Evolutionary conservation across 1,284 basidiomycete genomes (phyloP), one percentile per base, ranked within the genome.

Genomic region (Nidula niveotomentosa): DNA sequence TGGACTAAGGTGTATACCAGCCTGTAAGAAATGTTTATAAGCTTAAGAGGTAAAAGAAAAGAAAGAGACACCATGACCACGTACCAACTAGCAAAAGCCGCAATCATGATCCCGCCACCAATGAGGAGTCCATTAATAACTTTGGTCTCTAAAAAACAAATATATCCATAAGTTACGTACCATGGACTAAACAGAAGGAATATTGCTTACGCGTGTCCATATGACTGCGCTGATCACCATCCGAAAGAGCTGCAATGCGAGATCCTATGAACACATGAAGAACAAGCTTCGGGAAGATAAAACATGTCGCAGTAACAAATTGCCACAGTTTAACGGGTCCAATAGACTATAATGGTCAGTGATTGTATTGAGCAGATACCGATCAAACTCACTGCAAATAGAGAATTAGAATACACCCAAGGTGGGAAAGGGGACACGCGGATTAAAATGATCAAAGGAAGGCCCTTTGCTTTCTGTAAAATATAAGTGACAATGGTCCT

Each of bases 381-480:
- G 35, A n/a, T 37, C 33, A 49, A 55, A 74, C 86, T 72, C 59
- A 89, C 89, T 39, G 90, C 86, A 64, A 93, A 91, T 10, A 93
- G 73, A 0, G 85, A 76, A 60, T 92, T 93, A 12, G 88, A 84
- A 64, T 92, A 93, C 0, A 87, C 86, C 90, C 90, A 88, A 15
- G 91, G 90, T 52, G 91, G 90, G 65, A 94, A 83, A 2, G 92
- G 88, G 6, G 88, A 92, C 17, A 91, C 69, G n/a, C 91, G 84
- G 60, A 93, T 87, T 47, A 94, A 78, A 60, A 91, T 80, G 47
- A 94, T 90, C 18, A 94, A 72, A 13, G 87, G 86, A 10, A 93
- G 73, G 6, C 91, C 88, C 65, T 86, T 88, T 9, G 84, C 79
- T 60, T 73, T 76, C 88, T 90, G 60, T 58, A 60, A 23, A 49